Evolutionary conservation across 495 filamentous ascomycete genomes (phyloP), one percentile per base, ranked within the genome.

Genomic region (Paragyromitra xinjiangensis): DNA sequence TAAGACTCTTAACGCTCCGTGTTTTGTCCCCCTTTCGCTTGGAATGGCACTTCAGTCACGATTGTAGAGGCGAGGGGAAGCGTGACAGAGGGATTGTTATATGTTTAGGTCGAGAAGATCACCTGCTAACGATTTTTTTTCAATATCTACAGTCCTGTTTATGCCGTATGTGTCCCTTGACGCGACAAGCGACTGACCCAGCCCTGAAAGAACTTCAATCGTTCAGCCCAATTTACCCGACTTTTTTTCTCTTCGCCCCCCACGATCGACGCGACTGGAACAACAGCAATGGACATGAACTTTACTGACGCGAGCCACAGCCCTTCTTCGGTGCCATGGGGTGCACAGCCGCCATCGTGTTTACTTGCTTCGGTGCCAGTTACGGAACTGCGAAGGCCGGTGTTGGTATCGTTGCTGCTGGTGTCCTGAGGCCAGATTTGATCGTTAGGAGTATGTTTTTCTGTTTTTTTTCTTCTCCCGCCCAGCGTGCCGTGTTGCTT

Each of bases 291-390:
- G 85, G 83, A 85, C 82, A 80, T 75, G 74, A 29, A 71, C 73
- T 71, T 59, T 58, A 62, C 80, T 83, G 71, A 79, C 64, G 65
- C 39, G 83, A 73, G 34, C 83, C 96, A 74, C 48, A 82, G 95
- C 95, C 95, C 84, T 99, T 99, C 88, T 99, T 99, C 85, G 95
- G 96, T 87, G 94, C 94, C 85, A 96, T 99, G 91, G 95, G 95
- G 84, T 99, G 95, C 88, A 97, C 94, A 71, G 93, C 93, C 78
- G 93, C 95, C 84, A 98, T 99, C 84, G 93, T 98, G 82, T 99
- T 99, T 89, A 98, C 95, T 84, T 99, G 95, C 89, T 93, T 99
- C 81, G 95, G 95, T 82, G 95, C 95, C 81, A 94, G 95, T 82
- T 99, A 99, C 87, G 95, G 95, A 84, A 99, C 95, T 80, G 95